phyloP scores from a whole-genome alignment of 352 stramenopile species.

The Thalassiosira pacifica region DNA sequence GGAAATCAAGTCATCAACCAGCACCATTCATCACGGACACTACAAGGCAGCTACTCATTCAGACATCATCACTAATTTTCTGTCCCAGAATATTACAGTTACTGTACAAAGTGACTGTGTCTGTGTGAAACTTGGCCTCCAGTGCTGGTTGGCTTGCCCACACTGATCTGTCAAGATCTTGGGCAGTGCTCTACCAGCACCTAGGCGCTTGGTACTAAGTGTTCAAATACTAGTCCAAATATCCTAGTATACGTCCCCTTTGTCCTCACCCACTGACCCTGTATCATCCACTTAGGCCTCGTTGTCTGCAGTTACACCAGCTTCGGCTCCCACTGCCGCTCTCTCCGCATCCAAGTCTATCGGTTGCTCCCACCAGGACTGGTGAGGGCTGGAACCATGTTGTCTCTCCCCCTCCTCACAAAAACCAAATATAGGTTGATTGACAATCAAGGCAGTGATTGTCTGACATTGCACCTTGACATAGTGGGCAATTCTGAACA shows the following conservation, averaged over 20 bases:
- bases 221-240: neutral
- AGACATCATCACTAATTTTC: too few relatives aligned
- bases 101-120: too few relatives aligned
- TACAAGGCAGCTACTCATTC: too few relatives aligned
- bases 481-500: too few relatives aligned
- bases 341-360: constrained; percentile 14
- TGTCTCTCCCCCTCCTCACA: neutral
- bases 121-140: neutral
- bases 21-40: too few relatives aligned
- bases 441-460: neutral
- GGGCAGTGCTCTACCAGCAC: neutral
- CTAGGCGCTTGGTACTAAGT: neutral
- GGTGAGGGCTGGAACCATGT: neutral
- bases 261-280: neutral
- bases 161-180: neutral
- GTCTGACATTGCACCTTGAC: too few relatives aligned
- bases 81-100: too few relatives aligned
- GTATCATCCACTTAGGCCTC: neutral
- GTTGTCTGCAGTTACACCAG: neutral
- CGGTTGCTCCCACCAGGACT: constrained; percentile 3
- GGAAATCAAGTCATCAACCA: too few relatives aligned
- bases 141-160: neutral
- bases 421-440: neutral
- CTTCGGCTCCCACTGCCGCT: too few relatives aligned
- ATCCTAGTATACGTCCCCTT: too few relatives aligned